These are phyloP conservation scores for Phialophora macrospora DNA, from an alignment of 2,329 filamentous ascomycete species.

Conservation along the genomic window DNA sequence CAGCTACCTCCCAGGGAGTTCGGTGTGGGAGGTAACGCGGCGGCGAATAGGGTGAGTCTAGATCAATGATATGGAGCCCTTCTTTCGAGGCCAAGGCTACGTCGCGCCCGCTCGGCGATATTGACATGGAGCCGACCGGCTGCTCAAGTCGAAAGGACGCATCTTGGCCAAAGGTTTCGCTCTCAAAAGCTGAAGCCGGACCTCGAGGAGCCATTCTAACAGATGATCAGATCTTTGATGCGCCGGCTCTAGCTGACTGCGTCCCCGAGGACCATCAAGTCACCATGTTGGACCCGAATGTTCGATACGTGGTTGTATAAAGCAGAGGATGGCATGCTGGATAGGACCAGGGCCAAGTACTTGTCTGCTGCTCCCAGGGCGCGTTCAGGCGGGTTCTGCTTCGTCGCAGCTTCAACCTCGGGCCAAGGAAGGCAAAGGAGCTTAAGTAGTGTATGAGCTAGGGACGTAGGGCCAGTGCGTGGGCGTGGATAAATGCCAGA, in stretches of 20 bases:
- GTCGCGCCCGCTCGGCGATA: conserved; percentile 88
- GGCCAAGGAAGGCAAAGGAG: not conserved
- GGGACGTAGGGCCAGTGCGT: not conserved
- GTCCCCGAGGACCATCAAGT: not conserved
- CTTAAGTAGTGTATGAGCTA: not conserved
- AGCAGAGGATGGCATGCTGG: conserved; percentile 8
- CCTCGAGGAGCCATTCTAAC: conserved; percentile 45
- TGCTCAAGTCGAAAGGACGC: conserved; percentile 81
- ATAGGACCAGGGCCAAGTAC: not conserved
- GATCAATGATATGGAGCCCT: conserved; percentile 86
- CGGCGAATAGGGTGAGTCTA: conserved; percentile 85
- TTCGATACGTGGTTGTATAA: not conserved
- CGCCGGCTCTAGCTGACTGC: not conserved
- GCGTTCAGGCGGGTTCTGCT: not conserved
- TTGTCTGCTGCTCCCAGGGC: not conserved
- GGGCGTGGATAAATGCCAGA: not conserved
- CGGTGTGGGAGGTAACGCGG: conserved; percentile 85
- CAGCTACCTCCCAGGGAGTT: conserved; percentile 90
- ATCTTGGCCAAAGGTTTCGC: conserved; percentile 83
- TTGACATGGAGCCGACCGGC: conserved; percentile 84
- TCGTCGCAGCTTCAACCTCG: too few relatives aligned
- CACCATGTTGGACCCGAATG: not conserved
- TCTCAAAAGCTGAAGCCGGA: conserved; percentile 70
- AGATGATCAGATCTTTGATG: not conserved
- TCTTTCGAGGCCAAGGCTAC: conserved; percentile 87